Evolutionary conservation across 176 grass and related monocot genomes (phyloP).

Genomic region (Aegilops umbellulata): DNA sequence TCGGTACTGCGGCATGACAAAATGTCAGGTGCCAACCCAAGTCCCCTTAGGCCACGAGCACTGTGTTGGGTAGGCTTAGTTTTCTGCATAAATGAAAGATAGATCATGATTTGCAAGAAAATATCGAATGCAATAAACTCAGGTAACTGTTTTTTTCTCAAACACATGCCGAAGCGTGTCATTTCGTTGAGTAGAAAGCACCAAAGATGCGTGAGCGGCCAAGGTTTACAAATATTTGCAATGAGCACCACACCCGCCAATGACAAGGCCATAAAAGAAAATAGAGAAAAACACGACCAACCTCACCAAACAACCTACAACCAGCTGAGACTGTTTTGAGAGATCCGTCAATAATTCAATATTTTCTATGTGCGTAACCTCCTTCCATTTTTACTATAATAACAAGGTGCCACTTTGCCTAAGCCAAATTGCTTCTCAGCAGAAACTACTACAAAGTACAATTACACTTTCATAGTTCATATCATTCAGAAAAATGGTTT

Average conservation of each 20-base stretch:
- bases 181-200: too few relatives aligned
- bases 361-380: background rate
- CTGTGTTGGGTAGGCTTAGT: constrained; percentile 98
- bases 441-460: background rate
- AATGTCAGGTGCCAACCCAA: constrained; percentile 83
- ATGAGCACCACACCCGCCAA: too few relatives aligned
- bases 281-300: too few relatives aligned
- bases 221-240: too few relatives aligned
- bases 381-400: background rate
- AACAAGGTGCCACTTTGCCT: background rate
- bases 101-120: constrained; percentile 26
- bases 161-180: too few relatives aligned
- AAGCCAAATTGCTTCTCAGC: background rate
- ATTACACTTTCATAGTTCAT: background rate
- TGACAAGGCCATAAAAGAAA: too few relatives aligned
- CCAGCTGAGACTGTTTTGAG: background rate
- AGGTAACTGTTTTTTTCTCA: background rate
- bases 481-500: background rate
- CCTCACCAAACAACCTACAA: too few relatives aligned
- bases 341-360: background rate
- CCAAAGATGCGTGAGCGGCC: too few relatives aligned
- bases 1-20: constrained; percentile 79
- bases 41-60: constrained; percentile 79
- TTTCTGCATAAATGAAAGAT: constrained; percentile 58
- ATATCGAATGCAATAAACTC: background rate